These are phyloP conservation scores for Pleodorina starrii DNA, from an alignment of 139 green algal species.

Conservation along the genomic window DNA sequence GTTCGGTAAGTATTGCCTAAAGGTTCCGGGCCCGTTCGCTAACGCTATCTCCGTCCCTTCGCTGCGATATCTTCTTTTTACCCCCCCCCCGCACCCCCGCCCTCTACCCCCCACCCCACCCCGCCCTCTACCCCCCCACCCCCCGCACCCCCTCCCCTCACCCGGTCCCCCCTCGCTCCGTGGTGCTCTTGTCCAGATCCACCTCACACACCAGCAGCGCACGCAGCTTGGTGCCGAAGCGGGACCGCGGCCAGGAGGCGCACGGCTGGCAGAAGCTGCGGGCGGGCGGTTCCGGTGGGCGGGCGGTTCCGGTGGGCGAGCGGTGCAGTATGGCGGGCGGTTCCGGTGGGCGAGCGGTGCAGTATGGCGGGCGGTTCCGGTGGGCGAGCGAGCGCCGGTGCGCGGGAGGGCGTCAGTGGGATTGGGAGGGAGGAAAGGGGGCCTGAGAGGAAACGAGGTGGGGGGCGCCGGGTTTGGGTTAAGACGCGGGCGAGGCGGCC, in stretches of 20 bases:
- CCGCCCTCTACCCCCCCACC: too few relatives aligned
- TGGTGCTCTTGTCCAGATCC: conserved; percentile 41
- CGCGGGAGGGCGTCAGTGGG: not conserved
- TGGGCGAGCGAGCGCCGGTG: not conserved
- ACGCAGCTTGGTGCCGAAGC: conserved; percentile 51
- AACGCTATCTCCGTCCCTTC: too few relatives aligned
- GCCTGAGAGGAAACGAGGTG: not conserved
- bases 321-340: too few relatives aligned
- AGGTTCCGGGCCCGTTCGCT: too few relatives aligned
- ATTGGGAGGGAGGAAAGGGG: not conserved
- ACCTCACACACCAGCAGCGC: conserved; percentile 66
- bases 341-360: too few relatives aligned
- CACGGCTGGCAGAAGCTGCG: conserved; percentile 54
- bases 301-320: not conserved
- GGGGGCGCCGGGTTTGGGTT: too few relatives aligned
- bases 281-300: too few relatives aligned
- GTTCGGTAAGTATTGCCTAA: too few relatives aligned
- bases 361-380: not conserved
- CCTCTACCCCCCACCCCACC: not conserved
- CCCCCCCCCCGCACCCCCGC: not conserved
- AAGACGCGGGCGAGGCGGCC: too few relatives aligned
- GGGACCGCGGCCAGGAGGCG: conserved; percentile 38
- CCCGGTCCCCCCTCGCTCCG: not conserved
- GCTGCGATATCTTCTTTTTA: not conserved
- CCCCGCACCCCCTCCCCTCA: not conserved